A percentile compares a stretch with the other conserved stretches of the same genome.
Evolutionary conservation across 2,329 filamentous ascomycete species (phyloP).

Genomic region (Phaeoacremonium minimum): DNA sequence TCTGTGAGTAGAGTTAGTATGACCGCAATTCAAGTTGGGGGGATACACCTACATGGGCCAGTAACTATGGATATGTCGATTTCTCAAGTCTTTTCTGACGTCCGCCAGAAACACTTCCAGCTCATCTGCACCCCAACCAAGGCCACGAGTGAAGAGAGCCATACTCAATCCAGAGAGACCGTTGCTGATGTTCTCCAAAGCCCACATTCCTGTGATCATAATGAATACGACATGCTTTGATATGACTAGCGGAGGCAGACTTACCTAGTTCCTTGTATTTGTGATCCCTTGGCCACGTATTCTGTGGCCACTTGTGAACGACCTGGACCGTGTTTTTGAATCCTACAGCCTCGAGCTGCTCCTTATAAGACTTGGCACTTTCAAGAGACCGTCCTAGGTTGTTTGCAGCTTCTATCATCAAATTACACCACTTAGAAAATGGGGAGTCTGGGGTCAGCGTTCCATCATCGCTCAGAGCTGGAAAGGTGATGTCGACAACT

Average conservation of each 20-base stretch:
- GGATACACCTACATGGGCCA: constrained; percentile 15
- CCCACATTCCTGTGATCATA: too few relatives aligned
- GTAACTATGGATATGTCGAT: constrained; percentile 13
- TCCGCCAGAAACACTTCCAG: constrained; percentile 9
- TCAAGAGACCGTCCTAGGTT: background rate
- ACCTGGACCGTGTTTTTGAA: constrained; percentile 2
- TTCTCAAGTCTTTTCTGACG: constrained; percentile 11
- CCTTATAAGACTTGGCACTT: background rate
- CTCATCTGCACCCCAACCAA: constrained; percentile 11
- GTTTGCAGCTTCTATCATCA: background rate
- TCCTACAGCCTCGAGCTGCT: background rate
- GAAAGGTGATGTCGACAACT: background rate
- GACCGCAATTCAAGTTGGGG: too few relatives aligned
- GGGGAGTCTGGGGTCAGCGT: background rate
- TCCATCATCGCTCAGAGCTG: background rate
- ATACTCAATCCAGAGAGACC: constrained; percentile 13
- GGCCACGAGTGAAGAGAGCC: constrained; percentile 14
- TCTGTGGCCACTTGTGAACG: constrained; percentile 12
- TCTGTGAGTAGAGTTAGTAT: too few relatives aligned
- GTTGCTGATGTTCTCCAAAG: constrained; percentile 4
- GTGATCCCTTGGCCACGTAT: constrained; percentile 14
- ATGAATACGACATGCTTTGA: too few relatives aligned
- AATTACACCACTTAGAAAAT: background rate
- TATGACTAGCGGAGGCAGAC: too few relatives aligned
- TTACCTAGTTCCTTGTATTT: constrained; percentile 15